Evolutionary conservation across 129 eudicot species (phyloP).

Genomic region (Arctium minus): DNA sequence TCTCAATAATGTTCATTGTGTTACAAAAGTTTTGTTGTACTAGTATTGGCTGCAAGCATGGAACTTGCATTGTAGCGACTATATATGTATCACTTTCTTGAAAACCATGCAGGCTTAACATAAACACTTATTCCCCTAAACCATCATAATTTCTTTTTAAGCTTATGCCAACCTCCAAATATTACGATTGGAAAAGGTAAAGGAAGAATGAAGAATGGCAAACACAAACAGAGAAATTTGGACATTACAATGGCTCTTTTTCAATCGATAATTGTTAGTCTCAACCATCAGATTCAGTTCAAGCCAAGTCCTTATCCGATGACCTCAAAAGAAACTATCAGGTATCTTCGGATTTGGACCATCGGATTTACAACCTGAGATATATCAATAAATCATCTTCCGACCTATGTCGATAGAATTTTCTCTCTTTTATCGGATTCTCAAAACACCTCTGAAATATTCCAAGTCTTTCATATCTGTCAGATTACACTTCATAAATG

Average conservation of each 20-base stretch:
- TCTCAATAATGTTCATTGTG: constrained; percentile 9
- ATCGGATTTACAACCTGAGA: too few species aligned
- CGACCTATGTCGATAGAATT: too few species aligned
- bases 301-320: too few species aligned
- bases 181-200: neutral
- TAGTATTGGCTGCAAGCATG: constrained; percentile 3
- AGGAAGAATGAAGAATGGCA: neutral
- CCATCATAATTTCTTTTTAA: neutral
- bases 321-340: too few species aligned
- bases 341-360: too few species aligned
- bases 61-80: constrained; percentile 1
- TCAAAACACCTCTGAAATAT: too few species aligned
- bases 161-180: neutral
- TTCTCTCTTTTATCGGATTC: too few species aligned
- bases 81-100: neutral
- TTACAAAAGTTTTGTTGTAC: neutral
- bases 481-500: too few species aligned
- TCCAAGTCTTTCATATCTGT: too few species aligned
- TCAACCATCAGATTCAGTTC: too few species aligned
- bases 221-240: constrained; percentile 7
- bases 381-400: too few species aligned
- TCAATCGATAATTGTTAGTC: neutral
- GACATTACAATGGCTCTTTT: neutral
- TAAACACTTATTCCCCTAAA: neutral
- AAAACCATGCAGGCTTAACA: neutral